Evolutionary conservation across 805 yeast genomes (phyloP).

Genomic region (Kodamaea nitidulidarum): DNA sequence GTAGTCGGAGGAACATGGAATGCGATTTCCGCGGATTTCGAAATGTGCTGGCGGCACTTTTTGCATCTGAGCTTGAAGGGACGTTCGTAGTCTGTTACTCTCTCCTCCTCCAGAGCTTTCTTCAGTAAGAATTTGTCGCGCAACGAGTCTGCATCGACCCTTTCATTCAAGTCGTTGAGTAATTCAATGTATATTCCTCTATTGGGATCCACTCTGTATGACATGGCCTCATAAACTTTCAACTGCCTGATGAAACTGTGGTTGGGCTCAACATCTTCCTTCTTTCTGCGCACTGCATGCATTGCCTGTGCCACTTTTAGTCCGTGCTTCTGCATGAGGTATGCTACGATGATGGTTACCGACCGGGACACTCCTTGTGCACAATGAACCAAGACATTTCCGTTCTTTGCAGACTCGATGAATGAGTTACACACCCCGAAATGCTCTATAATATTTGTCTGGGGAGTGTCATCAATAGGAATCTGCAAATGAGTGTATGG

Average conservation of each 20-base stretch:
- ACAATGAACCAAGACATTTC: constrained; percentile 44
- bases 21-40: constrained; percentile 57
- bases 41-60: constrained; percentile 71
- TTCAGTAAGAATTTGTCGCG: constrained; percentile 11
- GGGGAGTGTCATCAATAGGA: constrained; percentile 67
- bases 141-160: constrained; percentile 36
- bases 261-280: constrained; percentile 65
- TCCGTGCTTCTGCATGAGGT: constrained; percentile 50
- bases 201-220: constrained; percentile 22
- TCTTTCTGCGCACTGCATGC: constrained; percentile 68
- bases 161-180: constrained; percentile 21
- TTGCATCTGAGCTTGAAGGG: constrained; percentile 61
- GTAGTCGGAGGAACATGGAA: constrained; percentile 64
- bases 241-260: constrained; percentile 71
- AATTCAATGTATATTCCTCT: constrained; percentile 24
- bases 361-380: constrained; percentile 48
- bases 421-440: constrained; percentile 61
- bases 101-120: constrained; percentile 5
- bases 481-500: constrained; percentile 55
- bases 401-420: constrained; percentile 50
- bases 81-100: constrained; percentile 11
- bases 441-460: constrained; percentile 59
- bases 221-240: constrained; percentile 48
- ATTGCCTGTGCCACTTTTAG: constrained; percentile 59
- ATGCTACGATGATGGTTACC: constrained; percentile 43